These are phyloP conservation scores for Backusella westeae DNA, from an alignment of 192 early-diverging fungal genomes.

Conservation along the genomic window DNA sequence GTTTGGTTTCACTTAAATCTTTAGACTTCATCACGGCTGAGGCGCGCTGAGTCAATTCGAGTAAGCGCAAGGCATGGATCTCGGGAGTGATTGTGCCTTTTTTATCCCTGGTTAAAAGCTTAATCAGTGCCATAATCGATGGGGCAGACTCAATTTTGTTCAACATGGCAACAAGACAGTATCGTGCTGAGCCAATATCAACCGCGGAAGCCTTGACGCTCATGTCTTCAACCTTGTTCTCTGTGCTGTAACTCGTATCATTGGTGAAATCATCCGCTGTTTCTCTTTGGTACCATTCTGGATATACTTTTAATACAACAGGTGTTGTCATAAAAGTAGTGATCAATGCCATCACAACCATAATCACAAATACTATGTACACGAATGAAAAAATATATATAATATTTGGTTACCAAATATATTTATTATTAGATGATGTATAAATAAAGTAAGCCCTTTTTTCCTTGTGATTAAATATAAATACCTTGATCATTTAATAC, in stretches of 20 bases:
- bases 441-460: background rate
- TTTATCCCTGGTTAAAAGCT: conserved; percentile 39
- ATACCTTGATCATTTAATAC: conserved; percentile 68
- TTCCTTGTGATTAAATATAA: background rate
- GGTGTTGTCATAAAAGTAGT: conserved; percentile 92
- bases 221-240: conserved; percentile 9
- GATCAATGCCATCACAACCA: conserved; percentile 46
- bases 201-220: background rate
- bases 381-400: background rate
- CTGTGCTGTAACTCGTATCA: background rate
- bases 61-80: conserved; percentile 69
- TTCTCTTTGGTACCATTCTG: conserved; percentile 56
- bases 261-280: background rate
- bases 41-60: conserved; percentile 76
- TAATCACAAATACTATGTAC: conserved; percentile 45
- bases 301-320: conserved; percentile 71
- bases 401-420: background rate
- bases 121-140: conserved; percentile 66
- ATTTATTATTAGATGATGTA: background rate
- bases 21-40: conserved; percentile 79
- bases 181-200: background rate
- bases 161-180: conserved; percentile 54
- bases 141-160: conserved; percentile 66
- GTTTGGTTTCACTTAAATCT: conserved; percentile 59
- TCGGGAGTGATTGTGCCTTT: conserved; percentile 13